Evolutionary conservation across 139 green algal genomes (phyloP).

Genomic region (Desmodesmus armatus): DNA sequence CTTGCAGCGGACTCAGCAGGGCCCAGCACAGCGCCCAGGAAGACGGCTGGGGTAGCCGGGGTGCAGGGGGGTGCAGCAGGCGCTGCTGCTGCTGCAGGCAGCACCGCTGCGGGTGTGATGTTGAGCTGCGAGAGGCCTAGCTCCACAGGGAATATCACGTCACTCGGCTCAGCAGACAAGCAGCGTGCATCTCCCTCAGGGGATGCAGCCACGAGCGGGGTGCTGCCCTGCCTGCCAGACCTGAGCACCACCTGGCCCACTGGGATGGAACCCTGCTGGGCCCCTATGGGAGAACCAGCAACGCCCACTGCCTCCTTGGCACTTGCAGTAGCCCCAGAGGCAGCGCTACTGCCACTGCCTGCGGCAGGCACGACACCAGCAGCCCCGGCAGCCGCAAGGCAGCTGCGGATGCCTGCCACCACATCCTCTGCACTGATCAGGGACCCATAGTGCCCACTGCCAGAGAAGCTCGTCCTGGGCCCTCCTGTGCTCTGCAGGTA

Average conservation of each 20-base stretch:
- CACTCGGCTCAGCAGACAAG: neutral
- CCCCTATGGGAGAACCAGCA: too few species aligned
- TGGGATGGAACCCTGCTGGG: too few species aligned
- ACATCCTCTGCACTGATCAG: neutral
- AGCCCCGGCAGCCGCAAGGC: neutral
- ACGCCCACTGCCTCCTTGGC: too few species aligned
- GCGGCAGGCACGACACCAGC: too few species aligned
- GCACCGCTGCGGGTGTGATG: neutral
- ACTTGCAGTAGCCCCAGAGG: too few species aligned
- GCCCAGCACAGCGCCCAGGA: neutral
- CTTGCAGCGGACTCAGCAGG: neutral
- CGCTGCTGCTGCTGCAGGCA: neutral
- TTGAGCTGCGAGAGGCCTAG: slow-evolving; percentile 11
- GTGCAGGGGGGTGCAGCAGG: neutral
- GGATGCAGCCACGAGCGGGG: too few species aligned
- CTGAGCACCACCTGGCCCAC: too few species aligned
- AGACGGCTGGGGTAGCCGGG: neutral
- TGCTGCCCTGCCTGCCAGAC: too few species aligned
- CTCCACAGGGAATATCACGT: slow-evolving; percentile 19
- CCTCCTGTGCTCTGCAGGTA: too few species aligned
- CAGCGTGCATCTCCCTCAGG: too few species aligned
- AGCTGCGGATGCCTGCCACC: neutral
- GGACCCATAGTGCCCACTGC: neutral
- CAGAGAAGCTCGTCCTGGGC: neutral
- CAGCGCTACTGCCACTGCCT: too few species aligned